Conservation (phyloP, 1,284 basidiomycete genomes). For the Veloboletus limbatus region DNA sequence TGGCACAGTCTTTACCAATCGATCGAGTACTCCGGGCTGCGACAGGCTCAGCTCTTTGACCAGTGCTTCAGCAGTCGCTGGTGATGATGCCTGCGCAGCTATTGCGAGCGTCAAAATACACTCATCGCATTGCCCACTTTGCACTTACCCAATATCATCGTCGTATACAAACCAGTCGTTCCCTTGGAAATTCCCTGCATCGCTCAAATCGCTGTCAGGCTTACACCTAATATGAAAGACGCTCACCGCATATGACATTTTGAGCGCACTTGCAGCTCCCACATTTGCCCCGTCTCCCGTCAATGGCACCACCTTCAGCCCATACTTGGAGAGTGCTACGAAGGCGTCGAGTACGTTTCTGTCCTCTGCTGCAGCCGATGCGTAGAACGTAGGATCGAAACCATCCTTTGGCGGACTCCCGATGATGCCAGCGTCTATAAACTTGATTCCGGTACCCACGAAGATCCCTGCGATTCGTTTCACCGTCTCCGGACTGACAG, state of each 20-base stretch:
- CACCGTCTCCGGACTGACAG: slow-evolving; percentile 51
- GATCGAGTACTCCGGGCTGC: slow-evolving; percentile 43
- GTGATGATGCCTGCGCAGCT: slow-evolving; percentile 59
- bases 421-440: slow-evolving; percentile 60
- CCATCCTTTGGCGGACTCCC: slow-evolving; percentile 49
- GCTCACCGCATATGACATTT: slow-evolving; percentile 62
- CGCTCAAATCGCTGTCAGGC: background rate
- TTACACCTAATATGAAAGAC: slow-evolving; percentile 1
- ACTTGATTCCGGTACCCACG: slow-evolving; percentile 37
- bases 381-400: slow-evolving; percentile 56
- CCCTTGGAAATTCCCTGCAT: slow-evolving; percentile 52
- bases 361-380: slow-evolving; percentile 41
- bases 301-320: slow-evolving; percentile 46
- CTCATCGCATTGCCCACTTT: slow-evolving; percentile 1
- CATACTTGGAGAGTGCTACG: slow-evolving; percentile 39
- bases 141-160: slow-evolving; percentile 53
- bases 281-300: slow-evolving; percentile 47
- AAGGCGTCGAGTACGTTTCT: slow-evolving; percentile 42
- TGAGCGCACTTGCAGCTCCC: slow-evolving; percentile 59
- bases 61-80: slow-evolving; percentile 53
- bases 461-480: slow-evolving; percentile 49
- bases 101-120: slow-evolving; percentile 1
- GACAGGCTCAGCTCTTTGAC: slow-evolving; percentile 47
- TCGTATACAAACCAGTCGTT: slow-evolving; percentile 50
- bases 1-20: slow-evolving; percentile 40